These are phyloP conservation scores for Lentinula edodes DNA, from an alignment of 768 basidiomycete species.

Conservation along the genomic window DNA sequence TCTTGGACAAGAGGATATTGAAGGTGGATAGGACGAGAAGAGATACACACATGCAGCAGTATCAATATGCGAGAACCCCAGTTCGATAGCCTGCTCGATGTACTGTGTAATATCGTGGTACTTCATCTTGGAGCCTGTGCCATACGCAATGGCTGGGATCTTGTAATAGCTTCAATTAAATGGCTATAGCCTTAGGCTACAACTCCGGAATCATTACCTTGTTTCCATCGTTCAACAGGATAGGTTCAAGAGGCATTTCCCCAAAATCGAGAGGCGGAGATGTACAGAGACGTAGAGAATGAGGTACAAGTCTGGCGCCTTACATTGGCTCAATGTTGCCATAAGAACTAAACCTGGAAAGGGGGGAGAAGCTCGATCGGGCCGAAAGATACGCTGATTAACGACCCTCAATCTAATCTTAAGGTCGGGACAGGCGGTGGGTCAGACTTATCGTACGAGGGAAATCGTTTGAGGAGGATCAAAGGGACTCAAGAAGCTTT, in stretches of 20 bases:
- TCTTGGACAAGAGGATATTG: not conserved
- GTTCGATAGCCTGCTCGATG: constrained; percentile 52
- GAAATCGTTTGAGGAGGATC: no score
- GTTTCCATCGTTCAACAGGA: constrained; percentile 36
- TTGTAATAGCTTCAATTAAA: constrained; percentile 21
- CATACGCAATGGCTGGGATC: constrained; percentile 62
- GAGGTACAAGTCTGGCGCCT: not conserved
- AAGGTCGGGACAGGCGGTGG: no score
- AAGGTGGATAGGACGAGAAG: not conserved
- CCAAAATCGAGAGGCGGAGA: not conserved
- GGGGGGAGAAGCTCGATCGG: no score
- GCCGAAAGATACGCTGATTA: no score
- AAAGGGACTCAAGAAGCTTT: no score
- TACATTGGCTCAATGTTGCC: not conserved
- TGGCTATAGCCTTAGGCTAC: not conserved
- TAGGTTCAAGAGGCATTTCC: constrained; percentile 33
- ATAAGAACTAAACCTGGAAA: no score
- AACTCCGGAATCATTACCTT: constrained; percentile 16
- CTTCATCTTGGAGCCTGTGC: constrained; percentile 40
- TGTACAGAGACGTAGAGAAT: not conserved
- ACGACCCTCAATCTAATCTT: no score
- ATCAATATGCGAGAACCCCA: constrained; percentile 60
- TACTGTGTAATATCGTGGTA: constrained; percentile 46
- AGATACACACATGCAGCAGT: constrained; percentile 45
- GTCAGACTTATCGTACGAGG: no score